Evolutionary conservation across 2,329 filamentous ascomycete genomes (phyloP).

Genomic region (Neonectria faginata): DNA sequence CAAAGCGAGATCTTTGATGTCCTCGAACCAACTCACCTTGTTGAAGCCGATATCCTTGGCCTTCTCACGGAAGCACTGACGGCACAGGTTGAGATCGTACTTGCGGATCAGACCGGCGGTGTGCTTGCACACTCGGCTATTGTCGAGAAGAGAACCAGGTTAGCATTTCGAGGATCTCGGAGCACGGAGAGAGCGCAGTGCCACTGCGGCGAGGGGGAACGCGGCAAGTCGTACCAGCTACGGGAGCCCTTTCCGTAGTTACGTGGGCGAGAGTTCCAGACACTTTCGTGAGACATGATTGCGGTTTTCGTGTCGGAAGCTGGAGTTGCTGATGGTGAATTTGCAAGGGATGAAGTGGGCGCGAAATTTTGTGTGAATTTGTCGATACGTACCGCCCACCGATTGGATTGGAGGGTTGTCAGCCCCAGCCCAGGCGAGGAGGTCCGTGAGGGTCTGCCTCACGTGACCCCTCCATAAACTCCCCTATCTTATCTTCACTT

Average conservation of each 20-base stretch:
- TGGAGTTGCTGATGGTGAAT: slow-evolving; percentile 49
- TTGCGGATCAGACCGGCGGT: slow-evolving; percentile 99
- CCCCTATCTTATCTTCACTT: slow-evolving; percentile 41
- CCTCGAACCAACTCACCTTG: slow-evolving; percentile 64
- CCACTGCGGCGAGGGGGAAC: slow-evolving; percentile 1
- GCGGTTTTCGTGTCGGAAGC: slow-evolving; percentile 52
- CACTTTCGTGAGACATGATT: slow-evolving; percentile 84
- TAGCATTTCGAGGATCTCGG: slow-evolving; percentile 40
- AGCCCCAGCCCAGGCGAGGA: slow-evolving; percentile 50
- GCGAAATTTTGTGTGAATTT: slow-evolving; percentile 57
- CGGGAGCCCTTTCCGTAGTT: slow-evolving; percentile 97
- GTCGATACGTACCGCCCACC: slow-evolving; percentile 46
- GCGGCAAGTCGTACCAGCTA: slow-evolving; percentile 76
- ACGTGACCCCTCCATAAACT: slow-evolving; percentile 36
- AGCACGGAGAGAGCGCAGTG: slow-evolving; percentile 7
- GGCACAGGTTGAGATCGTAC: slow-evolving; percentile 93
- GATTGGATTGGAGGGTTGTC: slow-evolving; percentile 53
- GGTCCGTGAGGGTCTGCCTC: slow-evolving; percentile 25
- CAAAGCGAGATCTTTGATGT: not conserved
- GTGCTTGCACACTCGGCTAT: slow-evolving; percentile 83
- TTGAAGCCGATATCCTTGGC: slow-evolving; percentile 78
- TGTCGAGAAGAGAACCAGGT: slow-evolving; percentile 42
- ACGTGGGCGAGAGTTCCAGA: slow-evolving; percentile 99
- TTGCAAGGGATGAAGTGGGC: slow-evolving; percentile 50
- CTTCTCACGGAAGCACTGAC: slow-evolving; percentile 84